phyloP scores from a whole-genome alignment of 208 protist species.

The Borovskyia barvae region DNA sequence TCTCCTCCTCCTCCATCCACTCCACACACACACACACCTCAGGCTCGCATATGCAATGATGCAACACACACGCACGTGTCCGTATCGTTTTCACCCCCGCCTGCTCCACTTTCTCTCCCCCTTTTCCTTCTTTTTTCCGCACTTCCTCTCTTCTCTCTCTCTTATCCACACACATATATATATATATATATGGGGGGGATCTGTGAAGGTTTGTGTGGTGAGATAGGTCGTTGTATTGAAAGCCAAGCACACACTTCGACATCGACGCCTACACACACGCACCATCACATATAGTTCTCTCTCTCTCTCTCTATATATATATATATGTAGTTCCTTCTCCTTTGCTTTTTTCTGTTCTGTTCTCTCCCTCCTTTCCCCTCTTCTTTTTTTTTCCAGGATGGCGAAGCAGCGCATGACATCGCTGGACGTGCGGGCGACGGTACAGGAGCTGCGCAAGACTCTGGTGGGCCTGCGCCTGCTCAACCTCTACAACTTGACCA shows the following conservation, averaged over 20 bases:
- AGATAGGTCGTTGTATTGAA: too few species aligned
- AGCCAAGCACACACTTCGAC: neutral
- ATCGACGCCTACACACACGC: neutral
- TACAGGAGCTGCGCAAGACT: slow-evolving; percentile 81
- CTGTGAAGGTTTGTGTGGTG: too few species aligned
- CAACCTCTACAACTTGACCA: slow-evolving; percentile 94
- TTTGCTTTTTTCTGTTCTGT: too few species aligned
- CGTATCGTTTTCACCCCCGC: neutral
- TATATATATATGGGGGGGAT: too few species aligned
- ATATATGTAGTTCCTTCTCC: too few species aligned
- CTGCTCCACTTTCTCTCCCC: too few species aligned
- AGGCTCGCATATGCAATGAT: neutral
- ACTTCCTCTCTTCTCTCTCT: too few species aligned
- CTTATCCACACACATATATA: too few species aligned
- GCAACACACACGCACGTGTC: slow-evolving; percentile 2
- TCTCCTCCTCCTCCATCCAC: neutral
- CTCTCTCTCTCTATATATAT: too few species aligned
- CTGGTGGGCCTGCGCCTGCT: slow-evolving; percentile 89
- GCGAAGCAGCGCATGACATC: slow-evolving; percentile 92
- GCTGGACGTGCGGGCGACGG: slow-evolving; percentile 89
- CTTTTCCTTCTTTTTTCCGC: too few species aligned
- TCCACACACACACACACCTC: neutral
- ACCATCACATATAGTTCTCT: neutral
- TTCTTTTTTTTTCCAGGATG: slow-evolving; percentile 29
- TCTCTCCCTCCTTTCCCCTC: neutral